phyloP scores from a whole-genome alignment of 148 eudicot genomes.

The Rhododendron henanense region DNA sequence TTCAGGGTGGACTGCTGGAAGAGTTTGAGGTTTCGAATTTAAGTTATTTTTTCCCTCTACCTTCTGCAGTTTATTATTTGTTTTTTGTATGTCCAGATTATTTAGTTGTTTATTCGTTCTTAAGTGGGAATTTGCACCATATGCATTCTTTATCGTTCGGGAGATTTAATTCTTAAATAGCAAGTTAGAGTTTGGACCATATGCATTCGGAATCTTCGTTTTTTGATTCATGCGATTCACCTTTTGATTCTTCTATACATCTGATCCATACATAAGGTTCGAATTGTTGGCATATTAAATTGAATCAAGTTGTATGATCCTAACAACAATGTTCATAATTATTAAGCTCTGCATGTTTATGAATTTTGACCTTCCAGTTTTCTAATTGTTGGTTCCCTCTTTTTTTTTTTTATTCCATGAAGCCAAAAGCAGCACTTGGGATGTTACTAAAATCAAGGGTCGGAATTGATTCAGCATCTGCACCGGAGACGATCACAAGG shows the following conservation, averaged over 20 bases:
- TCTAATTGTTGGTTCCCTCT: not conserved
- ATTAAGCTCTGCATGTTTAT: not conserved
- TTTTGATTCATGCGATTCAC: not conserved
- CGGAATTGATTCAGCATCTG: constrained; percentile 27
- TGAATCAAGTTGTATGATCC: not conserved
- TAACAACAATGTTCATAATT: not conserved
- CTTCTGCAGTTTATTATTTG: not conserved
- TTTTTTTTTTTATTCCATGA: constrained; percentile 12
- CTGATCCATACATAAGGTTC: no score
- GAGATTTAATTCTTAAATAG: not conserved
- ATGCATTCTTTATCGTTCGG: not conserved
- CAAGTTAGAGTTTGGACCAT: not conserved
- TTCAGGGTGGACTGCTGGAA: constrained; percentile 28
- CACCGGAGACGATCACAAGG: constrained; percentile 37
- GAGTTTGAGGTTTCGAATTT: constrained; percentile 44
- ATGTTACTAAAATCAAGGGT: constrained; percentile 23
- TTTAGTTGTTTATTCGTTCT: not conserved
- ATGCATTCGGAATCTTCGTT: not conserved
- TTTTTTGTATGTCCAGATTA: not conserved
- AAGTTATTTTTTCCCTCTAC: constrained; percentile 11
- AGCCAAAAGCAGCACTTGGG: constrained; percentile 35
- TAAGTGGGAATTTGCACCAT: not conserved
- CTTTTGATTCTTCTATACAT: not conserved
- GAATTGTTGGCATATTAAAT: not conserved
- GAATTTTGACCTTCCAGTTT: not conserved